phyloP scores from a whole-genome alignment of 495 filamentous ascomycete genomes.

The Talaromyces nanjingensis region DNA sequence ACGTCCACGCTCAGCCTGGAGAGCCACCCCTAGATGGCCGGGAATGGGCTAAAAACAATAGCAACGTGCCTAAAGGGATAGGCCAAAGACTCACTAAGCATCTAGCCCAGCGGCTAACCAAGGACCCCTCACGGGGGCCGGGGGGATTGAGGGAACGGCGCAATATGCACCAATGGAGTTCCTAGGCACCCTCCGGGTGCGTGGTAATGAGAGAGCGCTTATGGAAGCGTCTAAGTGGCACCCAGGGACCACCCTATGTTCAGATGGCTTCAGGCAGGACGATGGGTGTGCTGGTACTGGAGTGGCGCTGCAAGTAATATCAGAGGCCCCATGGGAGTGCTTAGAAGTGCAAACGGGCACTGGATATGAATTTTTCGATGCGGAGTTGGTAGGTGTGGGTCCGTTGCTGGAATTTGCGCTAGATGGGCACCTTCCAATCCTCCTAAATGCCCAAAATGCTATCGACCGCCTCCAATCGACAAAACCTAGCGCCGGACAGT shows the following conservation, averaged over 20 bases:
- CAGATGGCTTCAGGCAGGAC: background rate
- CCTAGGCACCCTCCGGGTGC: background rate
- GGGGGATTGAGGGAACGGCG: background rate
- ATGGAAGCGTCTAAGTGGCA: background rate
- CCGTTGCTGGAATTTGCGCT: background rate
- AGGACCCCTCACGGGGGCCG: background rate
- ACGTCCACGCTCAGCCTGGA: no score
- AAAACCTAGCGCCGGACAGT: background rate
- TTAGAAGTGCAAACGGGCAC: background rate
- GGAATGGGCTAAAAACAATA: no score
- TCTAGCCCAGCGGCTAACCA: background rate
- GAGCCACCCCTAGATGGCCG: no score
- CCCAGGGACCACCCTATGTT: background rate
- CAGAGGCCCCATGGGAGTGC: background rate
- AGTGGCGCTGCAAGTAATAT: background rate
- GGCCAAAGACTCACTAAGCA: background rate
- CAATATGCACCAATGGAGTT: background rate
- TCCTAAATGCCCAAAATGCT: conserved; percentile 4
- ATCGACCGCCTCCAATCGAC: conserved; percentile 1
- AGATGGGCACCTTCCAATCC: background rate
- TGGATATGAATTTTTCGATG: conserved; percentile 4
- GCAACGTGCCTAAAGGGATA: background rate
- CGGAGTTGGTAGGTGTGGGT: conserved; percentile 1
- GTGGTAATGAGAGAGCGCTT: background rate
- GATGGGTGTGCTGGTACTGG: no score